phyloP scores from a whole-genome alignment of 495 filamentous ascomycete genomes.

The Opeltia flavorubescens region DNA sequence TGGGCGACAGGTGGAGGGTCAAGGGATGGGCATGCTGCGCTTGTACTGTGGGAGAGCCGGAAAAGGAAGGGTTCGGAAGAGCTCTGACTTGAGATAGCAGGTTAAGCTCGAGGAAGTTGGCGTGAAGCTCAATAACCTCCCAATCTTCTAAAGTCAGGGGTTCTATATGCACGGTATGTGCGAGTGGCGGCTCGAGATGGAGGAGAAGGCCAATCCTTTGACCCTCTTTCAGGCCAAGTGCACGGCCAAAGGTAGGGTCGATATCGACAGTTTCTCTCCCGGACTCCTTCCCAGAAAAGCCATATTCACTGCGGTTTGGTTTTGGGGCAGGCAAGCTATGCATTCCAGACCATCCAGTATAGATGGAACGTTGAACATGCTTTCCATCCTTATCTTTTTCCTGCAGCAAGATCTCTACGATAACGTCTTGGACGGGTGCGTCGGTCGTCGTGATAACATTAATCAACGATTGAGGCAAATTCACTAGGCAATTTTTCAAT shows the following conservation, averaged over 20 bases:
- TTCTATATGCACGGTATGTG: conserved; percentile 89
- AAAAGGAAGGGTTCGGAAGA: conserved; percentile 67
- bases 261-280: conserved; percentile 69
- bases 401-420: conserved; percentile 57
- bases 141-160: conserved; percentile 89
- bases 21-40: conserved; percentile 55
- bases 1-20: conserved; percentile 85
- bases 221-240: conserved; percentile 67
- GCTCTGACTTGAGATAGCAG: conserved; percentile 86
- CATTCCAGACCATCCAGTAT: conserved; percentile 94
- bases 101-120: conserved; percentile 86
- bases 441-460: conserved; percentile 74
- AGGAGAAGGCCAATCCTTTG: conserved; percentile 63
- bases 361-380: conserved; percentile 52
- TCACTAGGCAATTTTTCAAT: conserved; percentile 87
- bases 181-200: conserved; percentile 78
- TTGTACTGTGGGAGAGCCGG: conserved; percentile 27
- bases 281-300: conserved; percentile 47
- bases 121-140: conserved; percentile 96
- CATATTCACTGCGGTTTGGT: conserved; percentile 44
- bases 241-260: conserved; percentile 75
- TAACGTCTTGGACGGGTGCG: conserved; percentile 83
- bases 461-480: conserved; percentile 75
- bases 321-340: conserved; percentile 56
- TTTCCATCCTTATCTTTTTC: conserved; percentile 27